Evolutionary conservation across 2,329 filamentous ascomycete species (phyloP), one percentile per base, ranked within the genome.

Genomic region (Botrytis sinoallii): DNA sequence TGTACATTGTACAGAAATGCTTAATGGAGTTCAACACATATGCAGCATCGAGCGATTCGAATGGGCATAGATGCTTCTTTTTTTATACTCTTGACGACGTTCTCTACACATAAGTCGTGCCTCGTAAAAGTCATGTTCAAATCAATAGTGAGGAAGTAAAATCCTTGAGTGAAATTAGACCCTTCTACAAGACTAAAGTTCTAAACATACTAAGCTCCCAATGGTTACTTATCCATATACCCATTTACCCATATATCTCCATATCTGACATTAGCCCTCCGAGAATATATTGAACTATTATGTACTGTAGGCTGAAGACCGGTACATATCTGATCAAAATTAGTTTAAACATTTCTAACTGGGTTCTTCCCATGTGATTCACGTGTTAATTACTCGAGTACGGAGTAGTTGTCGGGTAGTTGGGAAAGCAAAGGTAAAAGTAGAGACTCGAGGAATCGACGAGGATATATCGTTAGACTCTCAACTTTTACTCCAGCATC

Each of bases 191-290:
- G 32, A 32, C 32, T 32, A 32, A 32, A 32, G n/a, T 29, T 42
- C 29, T 40, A 35, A 67, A 55, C 8, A 7, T 29, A 16, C 40
- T 65, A 32, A 40, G 12, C 60, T 18, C 35, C 22, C 35, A 40
- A 61, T 38, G 35, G 35, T 35, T 29, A 29, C 61, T 42, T 42
- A 29, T 29, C 61, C 61, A 64, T 63, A 40, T 63, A 35, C n/a
- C 52, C n/a, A 57, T 57, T 16, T 57, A 63, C 63, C 63, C 40
- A 46, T 65, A 65, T 46, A 44, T 55, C 46, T 55, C 65, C 65
- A 55, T 40, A 55, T 52, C 64, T 40, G 40, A 40, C 65, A 40
- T 55, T 67, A 67, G 65, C 65, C 46, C 10, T 40, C 46, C 46
- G 32, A 55, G 35, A n/a, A 67, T 55, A 35, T 55, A 67, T 67